phyloP scores from a whole-genome alignment of 176 grass and related monocot genomes.

The Lolium perenne region DNA sequence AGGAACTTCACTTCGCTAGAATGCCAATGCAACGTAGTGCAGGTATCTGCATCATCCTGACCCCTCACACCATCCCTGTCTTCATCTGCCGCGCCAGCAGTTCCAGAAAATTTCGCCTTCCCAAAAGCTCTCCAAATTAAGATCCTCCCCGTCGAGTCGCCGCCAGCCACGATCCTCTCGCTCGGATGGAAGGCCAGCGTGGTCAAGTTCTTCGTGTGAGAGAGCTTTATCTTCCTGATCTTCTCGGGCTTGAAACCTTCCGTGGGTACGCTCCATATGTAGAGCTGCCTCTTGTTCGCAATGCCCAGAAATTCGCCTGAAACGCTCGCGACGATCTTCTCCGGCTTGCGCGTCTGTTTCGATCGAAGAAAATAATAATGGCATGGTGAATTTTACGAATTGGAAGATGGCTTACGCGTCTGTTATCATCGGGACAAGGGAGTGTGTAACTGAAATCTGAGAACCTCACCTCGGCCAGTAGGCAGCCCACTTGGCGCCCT shows the following conservation, averaged over 20 bases:
- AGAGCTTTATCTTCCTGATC: constrained; percentile 85
- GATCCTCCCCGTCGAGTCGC: constrained; percentile 82
- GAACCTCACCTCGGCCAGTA: constrained; percentile 69
- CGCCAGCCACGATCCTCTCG: constrained; percentile 70
- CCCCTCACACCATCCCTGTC: constrained; percentile 75
- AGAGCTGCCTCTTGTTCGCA: constrained; percentile 63
- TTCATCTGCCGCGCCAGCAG: constrained; percentile 44
- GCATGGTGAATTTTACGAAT: background rate
- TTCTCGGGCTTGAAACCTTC: constrained; percentile 65
- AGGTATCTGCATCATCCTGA: constrained; percentile 75
- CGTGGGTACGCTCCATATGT: constrained; percentile 70
- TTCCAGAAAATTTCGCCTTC: constrained; percentile 58
- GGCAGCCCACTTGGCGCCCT: constrained; percentile 46
- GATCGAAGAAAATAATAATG: constrained; percentile 1
- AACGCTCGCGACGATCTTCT: constrained; percentile 54
- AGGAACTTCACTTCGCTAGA: constrained; percentile 74
- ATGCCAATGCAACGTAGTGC: constrained; percentile 93
- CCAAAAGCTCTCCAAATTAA: constrained; percentile 86
- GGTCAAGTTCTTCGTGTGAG: constrained; percentile 66
- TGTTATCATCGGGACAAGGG: background rate
- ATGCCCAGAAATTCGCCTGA: constrained; percentile 83
- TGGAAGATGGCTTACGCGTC: background rate
- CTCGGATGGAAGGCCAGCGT: constrained; percentile 87
- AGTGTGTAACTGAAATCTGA: background rate
- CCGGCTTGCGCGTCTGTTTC: constrained; percentile 74